Evolutionary conservation across 345 rosid species (phyloP).

Genomic region (Adansonia digitata): DNA sequence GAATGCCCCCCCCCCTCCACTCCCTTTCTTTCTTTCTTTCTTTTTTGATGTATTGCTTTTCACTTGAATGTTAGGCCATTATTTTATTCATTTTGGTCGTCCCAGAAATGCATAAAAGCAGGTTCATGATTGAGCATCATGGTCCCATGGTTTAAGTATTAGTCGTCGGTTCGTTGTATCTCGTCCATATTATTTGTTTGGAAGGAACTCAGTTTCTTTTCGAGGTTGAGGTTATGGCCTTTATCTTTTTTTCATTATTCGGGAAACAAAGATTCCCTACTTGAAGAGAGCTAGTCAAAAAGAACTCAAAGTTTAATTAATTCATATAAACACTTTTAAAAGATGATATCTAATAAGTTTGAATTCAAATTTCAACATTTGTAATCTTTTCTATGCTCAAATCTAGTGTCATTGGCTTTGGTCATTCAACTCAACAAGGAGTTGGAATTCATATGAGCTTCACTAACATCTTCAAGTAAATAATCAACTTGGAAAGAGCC

Average conservation of each 20-base stretch:
- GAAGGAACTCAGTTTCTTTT: neutral
- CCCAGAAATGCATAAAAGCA: neutral
- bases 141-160: neutral
- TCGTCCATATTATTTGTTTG: neutral
- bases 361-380: too few species aligned
- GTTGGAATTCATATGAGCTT: neutral
- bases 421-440: neutral
- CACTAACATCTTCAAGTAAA: neutral
- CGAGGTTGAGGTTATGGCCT: neutral
- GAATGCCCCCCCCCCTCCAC: constrained; percentile 10
- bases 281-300: neutral
- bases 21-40: too few species aligned
- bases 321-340: too few species aligned
- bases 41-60: neutral
- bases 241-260: neutral
- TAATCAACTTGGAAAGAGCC: neutral
- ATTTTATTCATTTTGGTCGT: neutral
- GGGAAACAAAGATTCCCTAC: neutral
- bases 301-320: too few species aligned
- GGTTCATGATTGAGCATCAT: neutral
- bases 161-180: neutral
- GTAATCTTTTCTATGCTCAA: too few species aligned
- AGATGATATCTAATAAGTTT: too few species aligned
- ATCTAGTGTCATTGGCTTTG: neutral
- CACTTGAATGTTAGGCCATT: constrained; percentile 1